Evolutionary conservation across 1,284 basidiomycete species (phyloP), one percentile per base, ranked within the genome.

Genomic region (Leccinum cinnamomeum): DNA sequence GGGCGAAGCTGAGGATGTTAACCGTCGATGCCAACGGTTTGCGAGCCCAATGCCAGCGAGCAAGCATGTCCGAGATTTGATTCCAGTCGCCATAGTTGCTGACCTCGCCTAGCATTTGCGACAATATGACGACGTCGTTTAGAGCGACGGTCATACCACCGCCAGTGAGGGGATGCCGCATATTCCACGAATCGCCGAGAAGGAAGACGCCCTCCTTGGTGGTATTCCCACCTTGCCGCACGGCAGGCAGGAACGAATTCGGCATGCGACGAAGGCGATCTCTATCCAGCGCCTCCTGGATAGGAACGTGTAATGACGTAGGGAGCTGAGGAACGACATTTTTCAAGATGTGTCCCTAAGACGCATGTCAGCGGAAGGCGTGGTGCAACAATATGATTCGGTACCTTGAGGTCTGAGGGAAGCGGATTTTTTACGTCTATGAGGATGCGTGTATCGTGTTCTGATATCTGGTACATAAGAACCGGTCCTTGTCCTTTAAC

Each of bases 81-180:
- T 80, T 77, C 91, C 91, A 94, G 71, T 92, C 82, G 6, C 73
- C 72, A 35, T 89, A 75, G 63, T 86, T 79, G 3, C 77, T 67
- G 3, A 87, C 75, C 3, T 78, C 75, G 1, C 78, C 75, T 0
- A 97, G 78, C 63, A 92, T 78, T 30, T 86, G 78, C 0, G 87
- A 83, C 8, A 97, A 81, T 20, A 92, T 72, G 16, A 94, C 88
- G 14, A 91, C 90, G 68, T 97, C 95, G 72, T 89, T 84, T 61
- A 97, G 81, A 2, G 94, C 94, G 51, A 97, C 95, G 1, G 94
- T 95, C 95, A 98, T 98, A 6, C 95, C 95, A 18, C 94, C 97
- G 10, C 97, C 97, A 0, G 97, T 99, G 11, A 99, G 82, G 0
- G 97, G 97, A 77, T 99, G 97, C 1, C 97, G 91, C 96, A 99